Conservation (phyloP, 768 basidiomycete genomes). For the Podaxis mareebaensis region DNA sequence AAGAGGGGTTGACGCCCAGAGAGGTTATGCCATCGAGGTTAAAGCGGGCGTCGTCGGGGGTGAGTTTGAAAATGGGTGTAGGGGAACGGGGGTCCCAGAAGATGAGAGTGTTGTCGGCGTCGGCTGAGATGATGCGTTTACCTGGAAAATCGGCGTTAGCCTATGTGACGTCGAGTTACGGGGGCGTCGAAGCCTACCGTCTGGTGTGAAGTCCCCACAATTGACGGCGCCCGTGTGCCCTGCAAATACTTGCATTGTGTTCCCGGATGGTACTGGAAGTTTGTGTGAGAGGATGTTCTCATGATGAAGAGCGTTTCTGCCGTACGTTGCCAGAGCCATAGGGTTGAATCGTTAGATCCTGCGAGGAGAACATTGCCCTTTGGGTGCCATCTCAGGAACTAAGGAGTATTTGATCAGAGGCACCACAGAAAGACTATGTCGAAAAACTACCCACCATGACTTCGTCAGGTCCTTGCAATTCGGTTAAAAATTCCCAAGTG, state of each 20-base stretch:
- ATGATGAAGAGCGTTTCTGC: constrained; percentile 14
- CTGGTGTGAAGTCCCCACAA: constrained; percentile 89
- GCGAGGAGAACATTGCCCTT: constrained; percentile 86
- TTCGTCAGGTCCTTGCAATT: constrained; percentile 93
- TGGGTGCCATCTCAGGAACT: constrained; percentile 98
- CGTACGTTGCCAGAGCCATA: constrained; percentile 97
- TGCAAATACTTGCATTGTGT: constrained; percentile 94
- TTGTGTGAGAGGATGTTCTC: not conserved
- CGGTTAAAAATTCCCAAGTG: constrained; percentile 93
- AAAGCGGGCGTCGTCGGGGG: constrained; percentile 70
- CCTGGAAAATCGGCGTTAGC: constrained; percentile 41
- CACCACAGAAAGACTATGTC: not conserved
- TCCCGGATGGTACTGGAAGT: constrained; percentile 86
- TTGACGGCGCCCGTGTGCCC: constrained; percentile 85
- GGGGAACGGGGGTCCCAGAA: constrained; percentile 90
- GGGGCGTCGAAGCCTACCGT: constrained; percentile 49
- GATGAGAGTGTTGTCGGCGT: constrained; percentile 77
- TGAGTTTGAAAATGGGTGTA: constrained; percentile 80
- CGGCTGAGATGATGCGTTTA: constrained; percentile 87
- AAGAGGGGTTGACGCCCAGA: constrained; percentile 80
- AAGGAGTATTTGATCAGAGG: constrained; percentile 13
- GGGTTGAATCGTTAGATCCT: constrained; percentile 89
- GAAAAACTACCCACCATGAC: constrained; percentile 65
- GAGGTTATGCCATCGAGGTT: constrained; percentile 83
- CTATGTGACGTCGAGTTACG: not conserved